phyloP scores from a whole-genome alignment of 75 land plant species.

The Sequoia sempervirens region DNA sequence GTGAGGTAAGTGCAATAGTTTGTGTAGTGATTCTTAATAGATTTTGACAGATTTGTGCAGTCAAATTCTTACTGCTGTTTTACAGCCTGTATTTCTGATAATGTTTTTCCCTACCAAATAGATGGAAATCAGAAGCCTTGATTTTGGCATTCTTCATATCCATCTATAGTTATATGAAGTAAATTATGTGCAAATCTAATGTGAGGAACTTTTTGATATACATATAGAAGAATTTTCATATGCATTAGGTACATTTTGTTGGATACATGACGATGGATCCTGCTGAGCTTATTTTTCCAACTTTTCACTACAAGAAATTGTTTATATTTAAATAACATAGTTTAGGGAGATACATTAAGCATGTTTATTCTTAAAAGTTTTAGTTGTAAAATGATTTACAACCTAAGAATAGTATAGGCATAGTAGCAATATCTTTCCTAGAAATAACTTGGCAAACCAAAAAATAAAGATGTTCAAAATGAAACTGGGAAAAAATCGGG shows the following conservation, averaged over 20 bases:
- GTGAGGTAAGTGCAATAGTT: conserved; percentile 35
- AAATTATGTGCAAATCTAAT: background rate
- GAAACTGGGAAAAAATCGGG: too few relatives aligned
- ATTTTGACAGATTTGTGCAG: background rate
- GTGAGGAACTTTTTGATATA: background rate
- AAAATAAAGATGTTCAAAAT: too few relatives aligned
- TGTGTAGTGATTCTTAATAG: background rate
- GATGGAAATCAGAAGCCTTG: background rate
- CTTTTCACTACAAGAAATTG: background rate
- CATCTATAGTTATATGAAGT: background rate
- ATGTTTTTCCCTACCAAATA: background rate
- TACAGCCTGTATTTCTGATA: background rate
- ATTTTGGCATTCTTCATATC: background rate
- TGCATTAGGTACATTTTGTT: background rate
- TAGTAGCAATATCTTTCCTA: background rate
- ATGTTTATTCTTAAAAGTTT: background rate
- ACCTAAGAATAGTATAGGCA: background rate
- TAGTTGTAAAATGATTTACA: background rate
- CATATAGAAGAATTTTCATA: background rate
- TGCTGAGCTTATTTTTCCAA: background rate
- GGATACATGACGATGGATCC: background rate
- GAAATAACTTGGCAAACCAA: too few relatives aligned
- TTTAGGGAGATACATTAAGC: conserved; percentile 1
- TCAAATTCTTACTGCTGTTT: background rate
- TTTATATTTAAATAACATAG: background rate